Base-by-base conservation (phyloP, 768 basidiomycete species). In the Butyriboletus loyo region DNA sequence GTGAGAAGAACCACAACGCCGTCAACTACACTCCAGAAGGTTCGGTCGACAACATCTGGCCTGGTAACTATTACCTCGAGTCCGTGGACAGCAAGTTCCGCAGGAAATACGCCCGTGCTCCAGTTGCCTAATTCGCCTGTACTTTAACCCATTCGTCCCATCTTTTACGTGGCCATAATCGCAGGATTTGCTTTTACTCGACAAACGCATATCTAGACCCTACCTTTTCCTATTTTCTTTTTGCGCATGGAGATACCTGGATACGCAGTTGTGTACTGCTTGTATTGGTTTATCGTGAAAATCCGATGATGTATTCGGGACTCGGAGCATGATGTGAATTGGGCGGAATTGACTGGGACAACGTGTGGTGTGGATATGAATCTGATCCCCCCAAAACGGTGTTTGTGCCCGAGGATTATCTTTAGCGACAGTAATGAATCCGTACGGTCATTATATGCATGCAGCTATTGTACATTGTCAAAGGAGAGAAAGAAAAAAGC, bases 1-100 rank as follows among this genome's bases (percentile, higher is more conserved):
- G 96, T 37, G 96, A 98, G 76, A 86, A 90, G 75, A 96, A 95
- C 79, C 94, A 98, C 80, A 96, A 95, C 63, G 84, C 91, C 15
- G 83, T 79, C 24, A 77, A 84, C 60, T 99, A 90, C 76, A 81
- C 81, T 4, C 97, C 97, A 13, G 78, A 82, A 46, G 97, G 97
- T 41, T 85, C 84, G 22, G 71, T 94, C 53, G 89, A 94, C 55
- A 88, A 97, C 80, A 87, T 99, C 70, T 94, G 92, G 89, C 86
- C 89, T 4, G 94, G 94, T 40, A 77, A 87, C 19, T 98, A 87
- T 77, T 98, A 98, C 80, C 88, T 99, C 59, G 86, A 87, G 57
- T 81, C 78, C 66, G 86, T 96, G 63, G 97, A 98, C 73, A 75
- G 78, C 63, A 94, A 94, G 74, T 94, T 86, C 83, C 79, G 97